Evolutionary conservation across 2,329 filamentous ascomycete genomes (phyloP), one percentile per base, ranked within the genome.

Genomic region (Fusarium solani-melongenae): DNA sequence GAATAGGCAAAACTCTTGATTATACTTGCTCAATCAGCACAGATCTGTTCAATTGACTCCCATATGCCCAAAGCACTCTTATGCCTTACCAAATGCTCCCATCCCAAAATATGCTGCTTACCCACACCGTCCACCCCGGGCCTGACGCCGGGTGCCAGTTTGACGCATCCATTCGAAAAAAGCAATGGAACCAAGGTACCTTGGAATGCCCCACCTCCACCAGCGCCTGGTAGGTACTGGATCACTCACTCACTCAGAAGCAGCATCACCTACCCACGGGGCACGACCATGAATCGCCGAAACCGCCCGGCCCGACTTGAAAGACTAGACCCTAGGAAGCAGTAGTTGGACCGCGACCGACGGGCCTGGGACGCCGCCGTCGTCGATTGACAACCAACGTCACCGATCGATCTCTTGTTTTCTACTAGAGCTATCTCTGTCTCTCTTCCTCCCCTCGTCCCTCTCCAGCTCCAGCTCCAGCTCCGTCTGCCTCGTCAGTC

Each of bases 241-340:
- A 39, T 57, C 57, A 51, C 65, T 71, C 56, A 36, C 34, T 51
- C 64, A 69, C 71, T 62, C 51, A 64, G 51, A 29, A 36, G 20
- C 61, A 74, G 67, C 64, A 74, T 64, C 61, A 69, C 27, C 46
- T 29, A 46, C 41, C 49, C 49, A 53, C 49, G 49, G 44, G 49
- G 49, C 59, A 71, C 66, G 68, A 77, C 70, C 71, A 76, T 66
- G 77, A 78, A 63, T 71, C 69, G 67, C 76, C 78, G 70, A 78
- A 71, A 72, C 73, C 75, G 67, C 77, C 78, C 64, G 76, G 72
- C 65, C 72, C 72, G 67, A 77, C 71, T 66, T 53, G 27, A 64
- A 15, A 46, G 41, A 65, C 41, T 49, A 72, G 64, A 68, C 61
- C 60, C 53, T 53, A 46, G 27, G 20, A 64, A 63, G 44, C 34